phyloP scores from a whole-genome alignment of 164 flowering plant species.

The Vitis riparia region DNA sequence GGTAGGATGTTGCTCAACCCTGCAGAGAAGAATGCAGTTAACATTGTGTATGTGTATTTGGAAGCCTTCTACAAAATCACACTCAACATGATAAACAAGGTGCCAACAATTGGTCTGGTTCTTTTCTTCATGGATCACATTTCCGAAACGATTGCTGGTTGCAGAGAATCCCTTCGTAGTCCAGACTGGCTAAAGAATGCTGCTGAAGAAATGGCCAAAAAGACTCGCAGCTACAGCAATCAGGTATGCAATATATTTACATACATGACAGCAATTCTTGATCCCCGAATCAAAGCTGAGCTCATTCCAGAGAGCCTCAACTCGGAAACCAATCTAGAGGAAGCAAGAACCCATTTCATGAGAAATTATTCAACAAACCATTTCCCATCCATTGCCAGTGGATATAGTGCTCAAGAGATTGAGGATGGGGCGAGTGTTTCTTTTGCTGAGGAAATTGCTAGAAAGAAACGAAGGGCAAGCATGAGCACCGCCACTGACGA shows the following conservation, averaged over 20 bases:
- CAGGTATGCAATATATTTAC: constrained; percentile 76
- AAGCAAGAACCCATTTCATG: constrained; percentile 75
- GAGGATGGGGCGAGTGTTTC: constrained; percentile 73
- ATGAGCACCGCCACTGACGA: constrained; percentile 70
- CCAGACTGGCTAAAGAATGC: constrained; percentile 84
- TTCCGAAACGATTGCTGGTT: constrained; percentile 61
- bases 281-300: constrained; percentile 88
- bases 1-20: constrained; percentile 52
- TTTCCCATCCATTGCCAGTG: constrained; percentile 54
- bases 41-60: constrained; percentile 56
- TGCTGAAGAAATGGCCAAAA: constrained; percentile 80
- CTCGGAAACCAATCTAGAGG: constrained; percentile 62
- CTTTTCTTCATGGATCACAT: constrained; percentile 97
- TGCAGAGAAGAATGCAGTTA: constrained; percentile 65
- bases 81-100: constrained; percentile 69
- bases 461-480: constrained; percentile 81
- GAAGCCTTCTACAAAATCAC: constrained; percentile 91
- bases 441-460: constrained; percentile 94
- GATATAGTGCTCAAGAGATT: constrained; percentile 48
- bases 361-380: constrained; percentile 66
- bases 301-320: constrained; percentile 79
- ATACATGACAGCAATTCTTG: constrained; percentile 93
- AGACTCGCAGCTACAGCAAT: constrained; percentile 53
- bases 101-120: constrained; percentile 74
- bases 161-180: constrained; percentile 65